Evolutionary conservation across 805 yeast species (phyloP).

Genomic region (Pichia paraexigua): DNA sequence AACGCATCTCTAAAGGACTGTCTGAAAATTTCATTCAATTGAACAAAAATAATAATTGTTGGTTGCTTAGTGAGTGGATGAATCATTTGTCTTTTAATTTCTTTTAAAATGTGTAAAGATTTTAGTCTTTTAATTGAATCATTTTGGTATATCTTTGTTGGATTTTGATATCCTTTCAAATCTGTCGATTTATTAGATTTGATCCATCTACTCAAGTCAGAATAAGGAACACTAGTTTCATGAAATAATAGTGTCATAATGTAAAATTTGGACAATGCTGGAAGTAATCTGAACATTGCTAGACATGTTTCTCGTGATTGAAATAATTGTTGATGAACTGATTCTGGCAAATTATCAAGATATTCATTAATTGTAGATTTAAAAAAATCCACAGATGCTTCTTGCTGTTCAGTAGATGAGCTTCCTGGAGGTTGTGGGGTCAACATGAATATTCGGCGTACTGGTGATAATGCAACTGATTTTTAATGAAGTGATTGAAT

Average conservation of each 20-base stretch:
- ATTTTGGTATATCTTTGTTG: conserved; percentile 43
- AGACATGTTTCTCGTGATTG: conserved; percentile 90
- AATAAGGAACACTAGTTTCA: conserved; percentile 60
- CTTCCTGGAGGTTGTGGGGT: conserved; percentile 4
- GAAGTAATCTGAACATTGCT: conserved; percentile 83
- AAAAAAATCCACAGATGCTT: conserved; percentile 30
- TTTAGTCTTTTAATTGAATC: conserved; percentile 76
- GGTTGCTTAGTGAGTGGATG: conserved; percentile 30
- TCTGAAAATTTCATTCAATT: conserved; percentile 67
- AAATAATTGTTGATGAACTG: conserved; percentile 75
- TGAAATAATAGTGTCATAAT: conserved; percentile 82
- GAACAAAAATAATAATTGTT: conserved; percentile 28
- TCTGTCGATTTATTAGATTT: conserved; percentile 12
- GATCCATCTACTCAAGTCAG: conserved; percentile 71
- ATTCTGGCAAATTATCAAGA: conserved; percentile 80
- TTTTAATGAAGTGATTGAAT: neutral
- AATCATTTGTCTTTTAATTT: conserved; percentile 30
- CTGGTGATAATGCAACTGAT: neutral
- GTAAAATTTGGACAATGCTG: conserved; percentile 82
- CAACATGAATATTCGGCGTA: neutral
- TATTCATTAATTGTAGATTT: conserved; percentile 79
- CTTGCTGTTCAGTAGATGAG: neutral
- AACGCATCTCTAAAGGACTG: conserved; percentile 72
- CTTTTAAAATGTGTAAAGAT: conserved; percentile 66
- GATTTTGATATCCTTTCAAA: conserved; percentile 18